Percentiles rank a stretch among this genome's conserved stretches.
Evolutionary conservation across 73 alveolate species (phyloP).

Genomic region (Tetrahymena malaccensis): DNA sequence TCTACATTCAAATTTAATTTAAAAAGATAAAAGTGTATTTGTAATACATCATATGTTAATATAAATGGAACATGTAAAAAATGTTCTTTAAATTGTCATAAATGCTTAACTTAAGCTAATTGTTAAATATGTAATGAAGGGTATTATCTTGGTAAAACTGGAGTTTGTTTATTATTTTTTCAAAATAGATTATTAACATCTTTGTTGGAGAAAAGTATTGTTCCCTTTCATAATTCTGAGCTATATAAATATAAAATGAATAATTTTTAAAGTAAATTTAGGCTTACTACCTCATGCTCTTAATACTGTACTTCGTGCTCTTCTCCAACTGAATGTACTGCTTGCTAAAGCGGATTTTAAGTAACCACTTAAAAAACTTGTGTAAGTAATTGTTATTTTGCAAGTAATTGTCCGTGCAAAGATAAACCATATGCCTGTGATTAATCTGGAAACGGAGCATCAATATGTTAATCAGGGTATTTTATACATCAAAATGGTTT

Average conservation of each 20-base stretch:
- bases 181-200: no score
- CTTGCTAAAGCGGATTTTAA: not conserved
- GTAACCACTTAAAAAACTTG: not conserved
- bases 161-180: not conserved
- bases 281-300: not conserved
- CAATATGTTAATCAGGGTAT: not conserved
- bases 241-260: no score
- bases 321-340: not conserved
- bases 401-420: not conserved
- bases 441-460: not conserved
- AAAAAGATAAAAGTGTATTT: not conserved
- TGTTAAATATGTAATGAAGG: not conserved
- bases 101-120: not conserved
- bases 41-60: not conserved
- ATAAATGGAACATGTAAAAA: not conserved
- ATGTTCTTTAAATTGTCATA: not conserved
- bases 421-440: not conserved
- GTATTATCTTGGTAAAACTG: not conserved
- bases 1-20: no score
- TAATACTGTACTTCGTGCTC: not conserved
- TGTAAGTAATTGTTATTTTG: not conserved
- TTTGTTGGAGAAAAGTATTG: no score
- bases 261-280: no score
- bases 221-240: no score
- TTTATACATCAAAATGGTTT: not conserved